phyloP scores from a whole-genome alignment of 2,329 filamentous ascomycete species.

The Fusarium clavum region DNA sequence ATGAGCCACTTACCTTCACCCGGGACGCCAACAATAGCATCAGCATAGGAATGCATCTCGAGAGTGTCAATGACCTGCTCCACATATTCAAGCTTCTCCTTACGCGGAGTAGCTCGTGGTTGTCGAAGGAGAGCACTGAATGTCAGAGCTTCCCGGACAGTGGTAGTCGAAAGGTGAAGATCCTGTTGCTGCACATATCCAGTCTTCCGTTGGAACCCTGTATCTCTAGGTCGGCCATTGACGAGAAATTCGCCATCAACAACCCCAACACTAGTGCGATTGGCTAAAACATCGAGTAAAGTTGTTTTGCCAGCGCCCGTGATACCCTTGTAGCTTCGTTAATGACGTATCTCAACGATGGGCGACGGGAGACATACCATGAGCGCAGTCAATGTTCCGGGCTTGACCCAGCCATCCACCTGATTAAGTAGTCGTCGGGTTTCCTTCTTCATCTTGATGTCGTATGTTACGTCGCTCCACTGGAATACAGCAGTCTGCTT shows the following conservation, averaged over 20 bases:
- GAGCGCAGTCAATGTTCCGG: slow-evolving; percentile 84
- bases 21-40: slow-evolving; percentile 65
- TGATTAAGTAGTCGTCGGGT: slow-evolving; percentile 79
- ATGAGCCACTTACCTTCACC: slow-evolving; percentile 59
- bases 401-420: slow-evolving; percentile 90
- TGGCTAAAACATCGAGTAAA: slow-evolving; percentile 83
- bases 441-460: slow-evolving; percentile 78
- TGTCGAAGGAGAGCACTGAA: slow-evolving; percentile 89
- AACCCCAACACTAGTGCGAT: slow-evolving; percentile 85
- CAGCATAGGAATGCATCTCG: slow-evolving; percentile 70
- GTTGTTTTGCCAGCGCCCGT: slow-evolving; percentile 91
- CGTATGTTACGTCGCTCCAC: slow-evolving; percentile 82
- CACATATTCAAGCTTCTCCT: slow-evolving; percentile 60
- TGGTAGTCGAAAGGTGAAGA: slow-evolving; percentile 81
- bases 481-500: slow-evolving; percentile 79
- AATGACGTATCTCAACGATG: no score
- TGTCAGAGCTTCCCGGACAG: slow-evolving; percentile 83
- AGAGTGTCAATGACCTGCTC: slow-evolving; percentile 47
- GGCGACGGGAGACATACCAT: no score
- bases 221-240: slow-evolving; percentile 72
- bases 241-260: slow-evolving; percentile 81
- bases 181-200: slow-evolving; percentile 92
- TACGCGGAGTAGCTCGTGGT: slow-evolving; percentile 71
- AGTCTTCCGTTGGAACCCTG: slow-evolving; percentile 86
- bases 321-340: slow-evolving; percentile 56